Evolutionary conservation across 2,329 filamentous ascomycete genomes (phyloP), one percentile per base, ranked within the genome.

Genomic region (Colletotrichum spinosum): DNA sequence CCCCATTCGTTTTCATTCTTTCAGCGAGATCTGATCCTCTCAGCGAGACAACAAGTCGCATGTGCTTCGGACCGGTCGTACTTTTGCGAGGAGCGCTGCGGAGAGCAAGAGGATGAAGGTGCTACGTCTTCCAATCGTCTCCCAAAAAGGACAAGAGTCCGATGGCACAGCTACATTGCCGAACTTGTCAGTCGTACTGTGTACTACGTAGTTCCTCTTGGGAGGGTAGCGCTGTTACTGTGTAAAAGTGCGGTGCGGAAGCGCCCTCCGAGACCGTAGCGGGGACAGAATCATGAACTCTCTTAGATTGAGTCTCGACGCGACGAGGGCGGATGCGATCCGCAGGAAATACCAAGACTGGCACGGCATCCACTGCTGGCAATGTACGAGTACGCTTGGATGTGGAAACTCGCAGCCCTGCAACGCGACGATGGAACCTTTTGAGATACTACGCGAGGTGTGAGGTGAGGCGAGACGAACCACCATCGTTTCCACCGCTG

Each of bases 281-380:
- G 62, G 62, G 53, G 41, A 56, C 46, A 61, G 37, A 38, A 62
- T 56, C 52, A 65, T 52, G 41, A 56, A 62, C 57, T 62, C 52
- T 52, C 46, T 55, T 55, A 65, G 62, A 65, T 65, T 65, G 52
- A 15, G 62, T 46, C 41, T 50, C 52, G 11, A 48, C 52, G 52
- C 62, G 62, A 60, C 46, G 52, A 38, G 51, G 52, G 42, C 61
- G 46, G 61, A 39, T 55, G 50, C 25, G 51, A 42, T 48, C 41
- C 46, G 51, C 51, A 42, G 45, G 37, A 49, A 45, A 45, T 46
- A 39, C 50, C 46, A 48, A 42, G 35, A 33, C 25, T 58, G 46
- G 51, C 46, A 58, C 51, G 55, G 13, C 46, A 45, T 57, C 55
- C 55, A 50, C 55, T 37, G 46, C 25, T 25, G 25, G 25, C 25